Evolutionary conservation across 805 yeast genomes (phyloP), one percentile per base, ranked within the genome.

Genomic region (Zygosaccharomyces pseudorouxii): DNA sequence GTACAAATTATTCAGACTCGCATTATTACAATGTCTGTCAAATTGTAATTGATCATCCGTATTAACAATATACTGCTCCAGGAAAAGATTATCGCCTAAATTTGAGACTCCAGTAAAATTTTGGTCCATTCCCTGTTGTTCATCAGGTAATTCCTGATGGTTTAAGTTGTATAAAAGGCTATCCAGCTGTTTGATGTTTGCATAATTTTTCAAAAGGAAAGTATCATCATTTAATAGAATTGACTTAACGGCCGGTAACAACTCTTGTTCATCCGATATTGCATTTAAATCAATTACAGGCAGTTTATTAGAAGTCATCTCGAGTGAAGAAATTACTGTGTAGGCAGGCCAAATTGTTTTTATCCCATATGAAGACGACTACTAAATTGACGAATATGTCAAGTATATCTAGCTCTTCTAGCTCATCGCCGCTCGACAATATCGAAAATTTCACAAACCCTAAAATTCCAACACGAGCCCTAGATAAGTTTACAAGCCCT

Each of bases 161-260:
- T 23, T 16, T 31, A 62, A 38, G 3, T 30, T 35, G 2, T 42
- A 44, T 10, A 53, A 3, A 39, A 63, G 45, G 2, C 37, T 50
- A 41, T 55, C 57, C 16, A 64, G 30, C 1, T 45, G 45, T 3
- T 47, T 52, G 41, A 53, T 51, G 40, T 63, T 58, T 6, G 70
- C 68, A 46, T 59, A 64, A 49, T 65, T 64, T 41, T 60, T 56
- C 53, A 65, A 46, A 16, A 64, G 46, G 41, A 65, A 62, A 5
- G 62, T 58, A 48, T 65, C 66, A 41, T 55, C 40, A 25, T 48
- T 38, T 25, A 51, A 29, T 25, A 65, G 42, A 18, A 63, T 55
- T 5, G 49, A 39, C 43, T 53, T 56, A 12, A 65, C 54, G 9
- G 56, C 48, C 3, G 63, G 62, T 10, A 58, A 31, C 23, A 65